Conservation (phyloP, 1,284 basidiomycete species). For the Limonomyces culmigenus region DNA sequence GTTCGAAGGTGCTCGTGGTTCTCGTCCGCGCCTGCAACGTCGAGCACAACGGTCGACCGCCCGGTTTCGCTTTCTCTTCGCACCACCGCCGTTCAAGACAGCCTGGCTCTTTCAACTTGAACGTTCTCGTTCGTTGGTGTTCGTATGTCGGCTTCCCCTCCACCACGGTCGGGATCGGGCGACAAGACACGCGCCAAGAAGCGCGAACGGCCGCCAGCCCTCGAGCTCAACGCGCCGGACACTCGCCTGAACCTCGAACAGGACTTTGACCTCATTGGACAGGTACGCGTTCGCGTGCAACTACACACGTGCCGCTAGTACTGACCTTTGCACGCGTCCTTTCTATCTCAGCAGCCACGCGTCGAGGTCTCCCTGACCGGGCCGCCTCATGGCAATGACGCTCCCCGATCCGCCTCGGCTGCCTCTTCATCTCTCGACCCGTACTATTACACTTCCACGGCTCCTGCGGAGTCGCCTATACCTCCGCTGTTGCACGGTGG, state of each 20-base stretch:
- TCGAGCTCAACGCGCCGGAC: slow-evolving; percentile 12
- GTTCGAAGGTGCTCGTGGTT: too few species aligned
- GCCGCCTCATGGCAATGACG: slow-evolving; percentile 14
- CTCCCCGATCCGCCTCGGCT: slow-evolving; percentile 39
- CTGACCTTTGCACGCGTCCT: not conserved
- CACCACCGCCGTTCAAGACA: too few species aligned
- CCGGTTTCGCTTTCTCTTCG: too few species aligned
- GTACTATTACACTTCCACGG: slow-evolving; percentile 61
- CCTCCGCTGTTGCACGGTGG: slow-evolving; percentile 25
- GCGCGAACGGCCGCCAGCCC: slow-evolving; percentile 20
- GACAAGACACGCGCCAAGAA: slow-evolving; percentile 16
- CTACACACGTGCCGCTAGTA: slow-evolving; percentile 9
- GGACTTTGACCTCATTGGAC: slow-evolving; percentile 1
- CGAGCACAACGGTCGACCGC: too few species aligned
- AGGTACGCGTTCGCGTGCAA: not conserved
- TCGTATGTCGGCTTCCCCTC: too few species aligned
- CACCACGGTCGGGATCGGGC: too few species aligned
- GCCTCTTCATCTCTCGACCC: slow-evolving; percentile 61
- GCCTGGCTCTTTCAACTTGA: too few species aligned
- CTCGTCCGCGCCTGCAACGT: too few species aligned
- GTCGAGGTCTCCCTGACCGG: slow-evolving; percentile 18
- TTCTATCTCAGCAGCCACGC: slow-evolving; percentile 15
- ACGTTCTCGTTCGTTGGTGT: too few species aligned
- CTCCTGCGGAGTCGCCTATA: slow-evolving; percentile 43
- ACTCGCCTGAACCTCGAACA: slow-evolving; percentile 5